Base-by-base conservation (phyloP, 805 yeast species). In the Metschnikowia corniflorae region DNA sequence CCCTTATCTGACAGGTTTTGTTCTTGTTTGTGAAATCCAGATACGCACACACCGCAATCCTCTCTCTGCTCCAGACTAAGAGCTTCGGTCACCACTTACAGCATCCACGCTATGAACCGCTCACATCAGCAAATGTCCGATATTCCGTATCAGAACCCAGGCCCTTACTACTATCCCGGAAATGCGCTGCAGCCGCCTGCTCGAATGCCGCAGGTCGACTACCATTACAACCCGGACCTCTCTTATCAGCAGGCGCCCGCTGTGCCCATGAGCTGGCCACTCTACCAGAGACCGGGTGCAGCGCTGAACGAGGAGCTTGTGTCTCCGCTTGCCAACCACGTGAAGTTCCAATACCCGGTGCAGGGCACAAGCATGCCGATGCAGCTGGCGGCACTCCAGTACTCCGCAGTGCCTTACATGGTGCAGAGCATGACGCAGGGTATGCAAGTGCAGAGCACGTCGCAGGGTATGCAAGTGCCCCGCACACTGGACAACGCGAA, bases 291-390 rank as follows among this genome's bases (percentile, higher is more conserved):
- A 6, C 39, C 18, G 13, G 20, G 37, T 9, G 29, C 32, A 2
- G 25, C 14, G 17, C 29, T 9, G n/a, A 40, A 36, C 12, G 36
- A 40, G 4, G 41, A 37, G 4, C 12, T 29, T 12, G 34, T 37
- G 16, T 41, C 42, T 14, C 44, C 44, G 9, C 21, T 41, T 5
- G 30, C 39, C 5, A 18, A 33, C 29, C 29, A 19, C 25, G 12
- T 22, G 23, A 37, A 23, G 13, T 33, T 27, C 26, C 32, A 26
- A 5, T 33, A 27, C 15, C 31, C 39, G 6, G 26, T 13, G 9
- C 23, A 14, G 8, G 20, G 32, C 9, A 16, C 12, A 7, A 16
- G 9, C 10, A 9, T 20, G 14, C 20, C 27, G 6, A 6, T 13
- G 19, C 36, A 30, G 21, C 39, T 13, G 18, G 26, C 14, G 8